Evolutionary conservation across 306 rosid genomes (phyloP).

Genomic region (Crotalaria pallida): DNA sequence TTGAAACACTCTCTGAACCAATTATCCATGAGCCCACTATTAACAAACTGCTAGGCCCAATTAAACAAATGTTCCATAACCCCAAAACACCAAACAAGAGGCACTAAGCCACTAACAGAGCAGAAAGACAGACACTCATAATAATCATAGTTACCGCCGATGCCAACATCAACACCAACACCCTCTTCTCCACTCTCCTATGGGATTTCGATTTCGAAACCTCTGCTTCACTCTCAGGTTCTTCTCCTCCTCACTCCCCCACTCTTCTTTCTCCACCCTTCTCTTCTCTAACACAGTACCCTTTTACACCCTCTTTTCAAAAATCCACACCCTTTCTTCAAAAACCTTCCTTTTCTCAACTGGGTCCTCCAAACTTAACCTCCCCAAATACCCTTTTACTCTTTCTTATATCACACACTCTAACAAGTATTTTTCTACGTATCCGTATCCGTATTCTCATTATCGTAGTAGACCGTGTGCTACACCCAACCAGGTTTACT

Average conservation of each 20-base stretch:
- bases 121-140: no score
- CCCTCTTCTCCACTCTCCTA: not conserved
- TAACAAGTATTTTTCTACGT: slow-evolving; percentile 20
- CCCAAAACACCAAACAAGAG: no score
- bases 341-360: slow-evolving; percentile 7
- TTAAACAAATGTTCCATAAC: no score
- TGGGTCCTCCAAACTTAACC: slow-evolving; percentile 22
- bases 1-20: no score
- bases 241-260: slow-evolving; percentile 35
- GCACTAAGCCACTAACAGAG: no score
- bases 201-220: slow-evolving; percentile 32
- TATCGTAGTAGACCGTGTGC: slow-evolving; percentile 13
- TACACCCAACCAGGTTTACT: slow-evolving; percentile 30
- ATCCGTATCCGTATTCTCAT: slow-evolving; percentile 27
- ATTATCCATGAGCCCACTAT: no score
- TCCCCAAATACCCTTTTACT: slow-evolving; percentile 1
- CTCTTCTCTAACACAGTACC: slow-evolving; percentile 11
- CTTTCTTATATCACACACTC: not conserved
- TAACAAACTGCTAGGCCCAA: no score
- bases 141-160: not conserved
- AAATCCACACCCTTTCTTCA: not conserved
- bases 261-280: slow-evolving; percentile 4
- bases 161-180: not conserved
- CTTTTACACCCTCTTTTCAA: not conserved
- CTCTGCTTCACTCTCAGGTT: slow-evolving; percentile 34